phyloP scores from a whole-genome alignment of 441 rosid genomes.

The Eutrema salsugineum region DNA sequence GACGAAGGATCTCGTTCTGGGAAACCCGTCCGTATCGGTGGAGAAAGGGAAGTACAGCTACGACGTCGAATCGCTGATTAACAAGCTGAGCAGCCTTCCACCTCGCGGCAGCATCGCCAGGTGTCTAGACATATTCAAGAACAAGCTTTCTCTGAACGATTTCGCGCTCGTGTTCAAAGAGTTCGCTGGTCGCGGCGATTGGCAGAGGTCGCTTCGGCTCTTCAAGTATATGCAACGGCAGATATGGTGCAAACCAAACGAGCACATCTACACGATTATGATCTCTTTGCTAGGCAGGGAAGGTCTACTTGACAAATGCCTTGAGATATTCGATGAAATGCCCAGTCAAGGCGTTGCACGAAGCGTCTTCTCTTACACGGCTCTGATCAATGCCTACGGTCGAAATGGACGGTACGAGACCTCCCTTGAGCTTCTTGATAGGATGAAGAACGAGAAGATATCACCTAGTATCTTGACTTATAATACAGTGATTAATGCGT shows the following conservation, averaged over 20 bases:
- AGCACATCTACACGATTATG: conserved; percentile 88
- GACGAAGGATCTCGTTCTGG: conserved; percentile 62
- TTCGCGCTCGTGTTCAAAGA: conserved; percentile 87
- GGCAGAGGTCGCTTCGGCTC: conserved; percentile 91
- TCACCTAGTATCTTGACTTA: conserved; percentile 80
- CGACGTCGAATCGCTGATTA: conserved; percentile 92
- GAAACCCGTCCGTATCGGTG: conserved; percentile 68
- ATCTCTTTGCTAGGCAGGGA: conserved; percentile 86
- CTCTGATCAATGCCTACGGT: conserved; percentile 86
- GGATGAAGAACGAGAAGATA: conserved; percentile 80
- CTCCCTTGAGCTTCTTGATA: conserved; percentile 72
- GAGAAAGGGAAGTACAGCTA: conserved; percentile 94
- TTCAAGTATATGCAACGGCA: conserved; percentile 97
- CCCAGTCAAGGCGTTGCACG: conserved; percentile 69
- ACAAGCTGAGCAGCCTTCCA: conserved; percentile 91
- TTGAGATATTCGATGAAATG: conserved; percentile 91
- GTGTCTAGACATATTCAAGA: conserved; percentile 75
- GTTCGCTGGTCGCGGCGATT: conserved; percentile 89
- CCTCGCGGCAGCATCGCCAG: conserved; percentile 97
- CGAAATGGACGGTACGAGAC: conserved; percentile 72
- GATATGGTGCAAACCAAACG: conserved; percentile 96
- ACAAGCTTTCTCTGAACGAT: conserved; percentile 83
- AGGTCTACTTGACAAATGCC: conserved; percentile 76
- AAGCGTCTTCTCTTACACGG: conserved; percentile 83
- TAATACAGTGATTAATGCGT: conserved; percentile 84